Base-by-base conservation (phyloP, 108 stramenopile genomes). In the Mayamaea pseudoterrestris region DNA sequence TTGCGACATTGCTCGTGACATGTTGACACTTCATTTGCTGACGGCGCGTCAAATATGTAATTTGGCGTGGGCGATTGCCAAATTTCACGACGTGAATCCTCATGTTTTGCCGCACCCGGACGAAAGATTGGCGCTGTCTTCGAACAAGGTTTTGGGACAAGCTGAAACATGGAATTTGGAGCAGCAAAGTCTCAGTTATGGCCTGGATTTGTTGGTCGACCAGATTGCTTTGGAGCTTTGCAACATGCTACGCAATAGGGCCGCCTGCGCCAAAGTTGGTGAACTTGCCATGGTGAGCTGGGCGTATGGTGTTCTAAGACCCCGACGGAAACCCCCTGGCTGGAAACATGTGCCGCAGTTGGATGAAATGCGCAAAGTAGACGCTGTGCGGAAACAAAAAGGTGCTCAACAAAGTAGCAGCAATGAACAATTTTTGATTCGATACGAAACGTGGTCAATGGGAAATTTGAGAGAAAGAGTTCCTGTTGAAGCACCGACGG, bases 281-380 rank as follows among this genome's bases (percentile, higher is more conserved):
- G 85, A 87, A 55, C 60, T 87, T 3, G 61, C 66, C 46, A 87
- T 87, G 85, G 59, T 74, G 5, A 48, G 67, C 18, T 87, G 85
- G 85, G 85, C 85, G 6, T 83, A 70, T 55, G 85, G 77, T 28
- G 44, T 66, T 26, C 40, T 73, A 0, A 47, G 57, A 36, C 78
- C 67, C 20, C 75, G 85, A 23, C 48, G 58, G 27, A 26, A 45
- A 13, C 85, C 85, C 4, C 78, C 80, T 4, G 85, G 85, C 0
- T 87, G 85, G 85, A 65, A 66, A 35, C 40, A 31, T 17, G 77
- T 71, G 25, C 80, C 73, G 32, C 69, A 67, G 45, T 28, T 80
- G 14, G 76, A 74, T 8, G 20, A 3, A 6, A 8, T 39, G 16
- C 8, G 18, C 8, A 6, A 14, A 39, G 20, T 3, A 11, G 12